These are phyloP conservation scores for Pyricularia sp. DNA, from an alignment of 2,329 filamentous ascomycete genomes.

Conservation along the genomic window DNA sequence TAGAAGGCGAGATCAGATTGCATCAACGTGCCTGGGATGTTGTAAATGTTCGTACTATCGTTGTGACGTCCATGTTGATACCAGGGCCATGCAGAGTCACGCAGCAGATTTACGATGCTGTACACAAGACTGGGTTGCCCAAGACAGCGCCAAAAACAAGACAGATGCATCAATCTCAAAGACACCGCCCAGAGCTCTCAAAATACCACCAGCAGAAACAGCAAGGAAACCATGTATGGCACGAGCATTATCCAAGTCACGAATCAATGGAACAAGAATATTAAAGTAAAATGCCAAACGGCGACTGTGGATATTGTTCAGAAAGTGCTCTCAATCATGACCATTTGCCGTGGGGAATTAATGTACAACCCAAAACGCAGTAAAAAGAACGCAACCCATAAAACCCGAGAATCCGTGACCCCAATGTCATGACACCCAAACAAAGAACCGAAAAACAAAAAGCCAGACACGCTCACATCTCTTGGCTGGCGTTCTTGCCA, in stretches of 20 bases:
- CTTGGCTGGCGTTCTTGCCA: constrained; percentile 86
- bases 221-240: no score
- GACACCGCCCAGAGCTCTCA: no score
- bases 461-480: constrained; percentile 59
- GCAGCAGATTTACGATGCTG: neutral
- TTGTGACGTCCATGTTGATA: neutral
- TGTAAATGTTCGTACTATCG: neutral
- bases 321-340: constrained; percentile 52
- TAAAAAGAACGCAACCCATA: constrained; percentile 46
- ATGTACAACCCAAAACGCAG: constrained; percentile 60
- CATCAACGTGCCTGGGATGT: neutral
- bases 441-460: constrained; percentile 48
- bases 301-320: constrained; percentile 23
- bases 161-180: no score
- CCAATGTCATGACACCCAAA: constrained; percentile 74
- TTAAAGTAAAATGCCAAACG: constrained; percentile 5
- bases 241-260: no score
- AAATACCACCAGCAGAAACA: neutral
- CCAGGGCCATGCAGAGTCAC: neutral
- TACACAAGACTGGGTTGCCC: no score
- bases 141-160: no score
- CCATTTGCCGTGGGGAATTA: constrained; percentile 58
- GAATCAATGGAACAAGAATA: neutral
- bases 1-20: neutral
- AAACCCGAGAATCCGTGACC: constrained; percentile 64